Percentiles rank a stretch among this genome's conserved stretches.
phyloP scores from a whole-genome alignment of 306 rosid genomes.

The Trifolium dubium region DNA sequence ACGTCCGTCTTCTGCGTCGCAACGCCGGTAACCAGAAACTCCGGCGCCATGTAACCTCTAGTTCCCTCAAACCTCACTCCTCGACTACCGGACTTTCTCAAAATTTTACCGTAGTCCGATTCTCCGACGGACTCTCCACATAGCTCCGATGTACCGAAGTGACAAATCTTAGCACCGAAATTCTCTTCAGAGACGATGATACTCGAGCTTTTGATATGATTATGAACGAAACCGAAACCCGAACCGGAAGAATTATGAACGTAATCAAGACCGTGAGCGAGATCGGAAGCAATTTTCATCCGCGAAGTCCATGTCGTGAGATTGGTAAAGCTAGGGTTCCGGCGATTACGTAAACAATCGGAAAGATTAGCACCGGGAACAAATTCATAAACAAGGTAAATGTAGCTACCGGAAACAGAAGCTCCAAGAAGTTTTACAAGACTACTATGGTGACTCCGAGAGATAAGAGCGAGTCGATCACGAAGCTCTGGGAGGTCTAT shows the following conservation, averaged over 20 bases:
- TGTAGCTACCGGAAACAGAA: conserved; percentile 60
- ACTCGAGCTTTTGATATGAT: conserved; percentile 82
- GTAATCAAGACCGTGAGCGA: conserved; percentile 93
- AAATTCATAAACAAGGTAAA: conserved; percentile 73
- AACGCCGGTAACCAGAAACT: conserved; percentile 60
- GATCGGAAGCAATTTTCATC: conserved; percentile 81
- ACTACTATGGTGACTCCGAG: conserved; percentile 78
- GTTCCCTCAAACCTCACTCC: conserved; percentile 75
- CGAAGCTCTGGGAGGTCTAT: conserved; percentile 58
- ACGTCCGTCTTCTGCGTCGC: conserved; percentile 81
- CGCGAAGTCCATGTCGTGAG: conserved; percentile 77
- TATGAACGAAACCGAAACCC: conserved; percentile 64
- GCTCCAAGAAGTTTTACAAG: conserved; percentile 82
- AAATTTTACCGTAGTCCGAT: not conserved
- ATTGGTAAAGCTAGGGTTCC: conserved; percentile 77
- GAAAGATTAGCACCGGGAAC: conserved; percentile 74
- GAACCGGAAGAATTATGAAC: conserved; percentile 77
- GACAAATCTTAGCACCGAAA: conserved; percentile 73
- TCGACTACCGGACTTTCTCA: conserved; percentile 48
- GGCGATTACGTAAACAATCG: conserved; percentile 74
- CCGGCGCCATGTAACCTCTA: conserved; percentile 94
- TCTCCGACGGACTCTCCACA: conserved; percentile 57
- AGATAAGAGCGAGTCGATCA: conserved; percentile 51
- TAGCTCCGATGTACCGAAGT: conserved; percentile 80
- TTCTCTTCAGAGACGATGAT: conserved; percentile 54